Evolutionary conservation across 83 land plant species (phyloP).

Genomic region (Picea mariana): DNA sequence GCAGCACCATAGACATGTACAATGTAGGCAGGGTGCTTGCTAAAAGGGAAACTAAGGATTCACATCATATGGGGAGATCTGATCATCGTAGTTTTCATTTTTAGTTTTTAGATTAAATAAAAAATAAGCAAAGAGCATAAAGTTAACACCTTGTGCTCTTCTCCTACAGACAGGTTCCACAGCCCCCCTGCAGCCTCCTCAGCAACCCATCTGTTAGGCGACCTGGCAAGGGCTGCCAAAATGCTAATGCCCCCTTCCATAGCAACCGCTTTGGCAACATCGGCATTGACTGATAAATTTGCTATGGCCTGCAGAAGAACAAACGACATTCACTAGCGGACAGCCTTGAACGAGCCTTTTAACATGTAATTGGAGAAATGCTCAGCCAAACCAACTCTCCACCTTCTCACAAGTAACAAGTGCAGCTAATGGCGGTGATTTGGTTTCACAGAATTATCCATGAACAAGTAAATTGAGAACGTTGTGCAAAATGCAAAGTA

Average conservation of each 20-base stretch:
- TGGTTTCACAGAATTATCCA: not conserved
- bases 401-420: not conserved
- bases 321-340: not conserved
- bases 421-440: not conserved
- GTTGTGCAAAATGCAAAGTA: not conserved
- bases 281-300: conserved; percentile 91
- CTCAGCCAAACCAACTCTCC: no score
- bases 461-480: not conserved
- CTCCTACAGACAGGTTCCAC: conserved; percentile 99
- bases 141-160: conserved; percentile 90
- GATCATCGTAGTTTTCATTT: not conserved
- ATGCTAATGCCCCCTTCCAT: conserved; percentile 93
- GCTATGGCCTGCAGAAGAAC: conserved; percentile 82
- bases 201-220: conserved; percentile 92
- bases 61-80: not conserved
- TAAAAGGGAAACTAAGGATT: not conserved
- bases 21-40: not conserved
- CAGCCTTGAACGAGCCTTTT: no score
- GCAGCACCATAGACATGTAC: not conserved
- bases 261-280: conserved; percentile 96
- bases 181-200: conserved; percentile 99
- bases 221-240: conserved; percentile 84
- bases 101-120: not conserved
- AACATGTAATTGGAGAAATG: no score
- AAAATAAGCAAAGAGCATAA: not conserved